phyloP scores from a whole-genome alignment of 1,139 yeast species.

The Maudiozyma humilis region DNA sequence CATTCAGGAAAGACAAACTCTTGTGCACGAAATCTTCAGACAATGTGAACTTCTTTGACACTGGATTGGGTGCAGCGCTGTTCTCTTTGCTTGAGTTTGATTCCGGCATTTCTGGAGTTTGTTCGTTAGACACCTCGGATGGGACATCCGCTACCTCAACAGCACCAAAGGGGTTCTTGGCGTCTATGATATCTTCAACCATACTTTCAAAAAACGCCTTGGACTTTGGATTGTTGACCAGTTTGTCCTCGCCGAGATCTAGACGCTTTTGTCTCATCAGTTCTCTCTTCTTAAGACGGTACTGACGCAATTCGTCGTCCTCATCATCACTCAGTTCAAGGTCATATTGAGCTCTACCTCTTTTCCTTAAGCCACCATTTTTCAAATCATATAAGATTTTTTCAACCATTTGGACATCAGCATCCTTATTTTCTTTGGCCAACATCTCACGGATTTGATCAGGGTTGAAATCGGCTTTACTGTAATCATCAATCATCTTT shows the following conservation, averaged over 20 bases:
- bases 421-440: slow-evolving; percentile 58
- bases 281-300: slow-evolving; percentile 41
- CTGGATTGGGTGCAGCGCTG: not conserved
- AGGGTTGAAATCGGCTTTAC: slow-evolving; percentile 50
- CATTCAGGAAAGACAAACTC: slow-evolving; percentile 52
- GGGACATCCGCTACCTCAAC: slow-evolving; percentile 11
- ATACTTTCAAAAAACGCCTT: slow-evolving; percentile 69
- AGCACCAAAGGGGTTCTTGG: slow-evolving; percentile 17
- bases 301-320: slow-evolving; percentile 46
- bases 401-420: slow-evolving; percentile 64
- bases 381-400: slow-evolving; percentile 73
- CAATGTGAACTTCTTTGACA: slow-evolving; percentile 23
- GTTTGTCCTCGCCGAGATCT: slow-evolving; percentile 41
- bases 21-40: slow-evolving; percentile 56
- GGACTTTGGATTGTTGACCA: slow-evolving; percentile 50
- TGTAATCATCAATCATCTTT: slow-evolving; percentile 68
- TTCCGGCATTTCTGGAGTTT: slow-evolving; percentile 10
- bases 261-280: slow-evolving; percentile 49
- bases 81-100: slow-evolving; percentile 11
- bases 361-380: slow-evolving; percentile 69
- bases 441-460: slow-evolving; percentile 53
- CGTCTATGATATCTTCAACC: slow-evolving; percentile 40
- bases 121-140: slow-evolving; percentile 6
- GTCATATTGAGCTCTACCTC: slow-evolving; percentile 50
- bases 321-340: slow-evolving; percentile 60